Evolutionary conservation across 495 filamentous ascomycete species (phyloP), one percentile per base, ranked within the genome.

Genomic region (Parmelia sp.): DNA sequence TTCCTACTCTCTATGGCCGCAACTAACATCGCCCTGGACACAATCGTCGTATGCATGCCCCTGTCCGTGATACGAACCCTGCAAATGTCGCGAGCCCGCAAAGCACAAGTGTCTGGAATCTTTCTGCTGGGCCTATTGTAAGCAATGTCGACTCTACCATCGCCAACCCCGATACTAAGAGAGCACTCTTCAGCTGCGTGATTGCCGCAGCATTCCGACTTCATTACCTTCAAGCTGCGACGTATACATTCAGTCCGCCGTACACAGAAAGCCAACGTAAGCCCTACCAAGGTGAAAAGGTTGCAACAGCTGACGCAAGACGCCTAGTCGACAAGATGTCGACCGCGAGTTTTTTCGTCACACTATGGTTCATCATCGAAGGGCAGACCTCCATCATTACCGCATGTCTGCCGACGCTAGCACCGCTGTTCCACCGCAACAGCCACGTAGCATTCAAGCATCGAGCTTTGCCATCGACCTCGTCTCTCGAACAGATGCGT

Each of bases 61-160:
- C 44, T 47, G 4, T 47, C 9, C 23, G 44, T 47, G 44, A 23
- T 47, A 47, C 44, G 21, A 23, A 12, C 21, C 23, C 21, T 47
- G 44, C 44, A 47, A 23, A 47, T 47, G 44, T 47, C 44, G 1
- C 23, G 7, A 47, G n/a, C n/a, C 21, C 44, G 44, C 44, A 47
- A 47, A 44, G n/a, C n/a, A 23, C 44, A 47, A n/a, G n/a, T 47
- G n/a, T 23, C n/a, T 47, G 44, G 44, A 47, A 47, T 47, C 44
- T 47, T 47, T 11, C n/a, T 47, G 23, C 21, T 47, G n/a, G 44
- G 44, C 4, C 23, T 47, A 10, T 47, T 23, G 44, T 47, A 47
- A 23, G 44, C n/a, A 8, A 3, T 7, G 40, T 23, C n/a, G 7
- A 47, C 21, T 23, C 44, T 47, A 9, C n/a, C 3, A 9, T 47